Conservation (phyloP, 139 green algal species). For the Chlorella ohadii region DNA sequence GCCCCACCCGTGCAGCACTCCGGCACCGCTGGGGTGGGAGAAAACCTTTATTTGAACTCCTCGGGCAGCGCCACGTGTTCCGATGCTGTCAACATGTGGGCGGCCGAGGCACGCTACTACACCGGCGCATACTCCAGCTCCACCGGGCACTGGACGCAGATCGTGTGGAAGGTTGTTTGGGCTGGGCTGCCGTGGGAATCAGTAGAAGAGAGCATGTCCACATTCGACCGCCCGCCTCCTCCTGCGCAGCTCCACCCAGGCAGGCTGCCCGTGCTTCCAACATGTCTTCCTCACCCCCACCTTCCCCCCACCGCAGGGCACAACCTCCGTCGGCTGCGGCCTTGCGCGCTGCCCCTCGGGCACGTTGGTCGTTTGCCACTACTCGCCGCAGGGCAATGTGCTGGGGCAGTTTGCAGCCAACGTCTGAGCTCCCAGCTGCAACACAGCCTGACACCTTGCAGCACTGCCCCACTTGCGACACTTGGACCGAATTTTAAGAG, state of each 20-base stretch:
- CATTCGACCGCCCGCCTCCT: too few relatives aligned
- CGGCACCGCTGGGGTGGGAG: not conserved
- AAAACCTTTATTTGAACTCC: not conserved
- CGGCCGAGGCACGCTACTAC: not conserved
- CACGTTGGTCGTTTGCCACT: not conserved
- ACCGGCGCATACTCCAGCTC: not conserved
- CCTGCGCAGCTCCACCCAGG: not conserved
- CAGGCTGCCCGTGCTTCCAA: conserved; percentile 18
- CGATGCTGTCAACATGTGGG: conserved; percentile 3
- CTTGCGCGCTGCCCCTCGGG: not conserved
- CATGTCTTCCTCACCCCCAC: too few relatives aligned
- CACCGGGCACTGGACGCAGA: conserved; percentile 1
- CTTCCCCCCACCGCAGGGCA: too few relatives aligned
- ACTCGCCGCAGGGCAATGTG: conserved; percentile 11
- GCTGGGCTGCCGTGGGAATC: too few relatives aligned
- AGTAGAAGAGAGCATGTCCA: too few relatives aligned
- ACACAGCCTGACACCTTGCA: not conserved
- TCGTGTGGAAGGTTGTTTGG: not conserved
- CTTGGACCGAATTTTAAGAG: too few relatives aligned
- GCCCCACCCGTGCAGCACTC: too few relatives aligned
- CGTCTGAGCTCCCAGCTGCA: not conserved
- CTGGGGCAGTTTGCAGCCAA: not conserved
- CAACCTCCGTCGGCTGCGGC: conserved; percentile 8
- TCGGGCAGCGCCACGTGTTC: not conserved
- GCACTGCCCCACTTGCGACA: too few relatives aligned